Conservation (phyloP, 1,284 basidiomycete genomes). For the Cutaneotrichosporon dermatis region DNA sequence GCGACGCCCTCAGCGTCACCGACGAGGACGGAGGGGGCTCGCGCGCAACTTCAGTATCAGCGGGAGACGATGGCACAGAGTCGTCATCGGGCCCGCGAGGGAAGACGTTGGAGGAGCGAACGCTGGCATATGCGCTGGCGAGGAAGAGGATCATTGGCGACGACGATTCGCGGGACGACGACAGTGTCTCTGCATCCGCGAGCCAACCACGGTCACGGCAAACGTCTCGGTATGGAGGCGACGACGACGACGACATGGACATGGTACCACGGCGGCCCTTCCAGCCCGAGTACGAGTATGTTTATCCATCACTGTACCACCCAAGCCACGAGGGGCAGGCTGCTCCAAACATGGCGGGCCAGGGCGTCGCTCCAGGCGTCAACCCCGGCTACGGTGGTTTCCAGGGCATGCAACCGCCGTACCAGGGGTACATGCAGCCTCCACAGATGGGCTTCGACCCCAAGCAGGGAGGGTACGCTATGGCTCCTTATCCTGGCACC, state of each 20-base stretch:
- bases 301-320: slow-evolving; percentile 39
- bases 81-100: slow-evolving; percentile 11
- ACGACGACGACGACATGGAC: slow-evolving; percentile 38
- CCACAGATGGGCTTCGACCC: slow-evolving; percentile 11
- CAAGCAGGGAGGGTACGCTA: neutral
- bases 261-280: slow-evolving; percentile 31
- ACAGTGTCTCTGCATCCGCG: slow-evolving; percentile 9
- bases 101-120: slow-evolving; percentile 43
- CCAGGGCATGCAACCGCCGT: slow-evolving; percentile 6
- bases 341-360: neutral
- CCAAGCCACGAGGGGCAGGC: slow-evolving; percentile 14
- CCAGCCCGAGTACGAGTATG: slow-evolving; percentile 24
- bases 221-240: slow-evolving; percentile 14
- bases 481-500: slow-evolving; percentile 5
- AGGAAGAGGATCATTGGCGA: slow-evolving; percentile 39
- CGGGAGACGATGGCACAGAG: slow-evolving; percentile 15
- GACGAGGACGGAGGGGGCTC: slow-evolving; percentile 16
- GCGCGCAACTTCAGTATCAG: slow-evolving; percentile 19
- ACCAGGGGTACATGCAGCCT: slow-evolving; percentile 11
- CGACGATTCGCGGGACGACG: slow-evolving; percentile 15
- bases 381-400: slow-evolving; percentile 4
- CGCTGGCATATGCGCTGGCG: slow-evolving; percentile 38
- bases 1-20: slow-evolving; percentile 19
- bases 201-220: slow-evolving; percentile 17
- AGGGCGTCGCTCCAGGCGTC: slow-evolving; percentile 2